Conservation (phyloP, 1,139 yeast genomes). For the Taiozyma onychis region DNA sequence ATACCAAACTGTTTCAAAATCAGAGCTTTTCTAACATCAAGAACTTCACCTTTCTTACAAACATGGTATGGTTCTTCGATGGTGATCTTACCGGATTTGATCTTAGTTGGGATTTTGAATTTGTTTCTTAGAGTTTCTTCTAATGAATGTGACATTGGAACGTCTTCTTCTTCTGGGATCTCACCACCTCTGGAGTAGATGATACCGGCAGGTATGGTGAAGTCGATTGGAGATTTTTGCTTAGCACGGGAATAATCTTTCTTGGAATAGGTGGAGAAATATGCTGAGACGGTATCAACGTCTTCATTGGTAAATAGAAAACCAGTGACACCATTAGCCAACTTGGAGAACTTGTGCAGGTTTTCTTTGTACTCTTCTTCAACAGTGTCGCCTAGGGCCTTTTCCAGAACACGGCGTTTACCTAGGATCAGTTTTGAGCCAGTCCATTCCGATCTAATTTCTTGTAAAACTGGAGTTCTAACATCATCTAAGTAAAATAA, state of each 20-base stretch:
- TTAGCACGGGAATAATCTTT: slow-evolving; percentile 90
- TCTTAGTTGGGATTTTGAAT: slow-evolving; percentile 85
- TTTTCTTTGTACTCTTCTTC: slow-evolving; percentile 90
- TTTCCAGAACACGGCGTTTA: slow-evolving; percentile 86
- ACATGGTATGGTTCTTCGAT: slow-evolving; percentile 74
- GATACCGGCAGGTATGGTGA: slow-evolving; percentile 82
- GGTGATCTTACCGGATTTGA: slow-evolving; percentile 81
- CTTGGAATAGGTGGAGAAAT: slow-evolving; percentile 72
- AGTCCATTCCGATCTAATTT: slow-evolving; percentile 84
- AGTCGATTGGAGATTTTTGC: slow-evolving; percentile 73
- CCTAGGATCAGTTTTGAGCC: slow-evolving; percentile 89
- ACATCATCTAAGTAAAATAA: slow-evolving; percentile 85
- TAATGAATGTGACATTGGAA: slow-evolving; percentile 92
- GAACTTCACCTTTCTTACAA: slow-evolving; percentile 70
- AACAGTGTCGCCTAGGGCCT: slow-evolving; percentile 81
- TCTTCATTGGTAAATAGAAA: slow-evolving; percentile 82
- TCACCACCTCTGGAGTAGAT: slow-evolving; percentile 96
- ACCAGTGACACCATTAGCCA: slow-evolving; percentile 72
- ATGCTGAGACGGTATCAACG: slow-evolving; percentile 77
- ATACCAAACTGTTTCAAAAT: slow-evolving; percentile 92
- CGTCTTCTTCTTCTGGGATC: slow-evolving; percentile 83
- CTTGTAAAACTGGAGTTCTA: slow-evolving; percentile 93
- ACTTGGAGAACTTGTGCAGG: slow-evolving; percentile 59
- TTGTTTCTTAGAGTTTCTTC: slow-evolving; percentile 89
- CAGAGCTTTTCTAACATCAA: slow-evolving; percentile 89